Percentiles rank a stretch among this genome's conserved stretches.
These are phyloP conservation scores for Bidens hawaiensis DNA, from an alignment of 140 eudicot genomes.

Conservation along the genomic window DNA sequence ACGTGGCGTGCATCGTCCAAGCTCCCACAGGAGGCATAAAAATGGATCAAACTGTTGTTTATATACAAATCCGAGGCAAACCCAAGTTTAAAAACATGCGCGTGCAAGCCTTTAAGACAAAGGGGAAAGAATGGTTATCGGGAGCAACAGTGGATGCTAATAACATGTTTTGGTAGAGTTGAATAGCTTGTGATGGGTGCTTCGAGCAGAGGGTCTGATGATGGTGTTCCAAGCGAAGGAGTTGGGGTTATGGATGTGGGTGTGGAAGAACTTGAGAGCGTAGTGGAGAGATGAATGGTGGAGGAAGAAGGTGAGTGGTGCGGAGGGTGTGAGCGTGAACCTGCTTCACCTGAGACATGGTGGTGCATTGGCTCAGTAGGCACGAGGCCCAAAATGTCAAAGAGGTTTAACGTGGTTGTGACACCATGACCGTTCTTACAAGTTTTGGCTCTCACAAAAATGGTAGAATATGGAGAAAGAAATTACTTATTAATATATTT, in stretches of 20 bases:
- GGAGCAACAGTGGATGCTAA: slow-evolving; percentile 34
- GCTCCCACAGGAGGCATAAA: slow-evolving; percentile 69
- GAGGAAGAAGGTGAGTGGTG: slow-evolving; percentile 45
- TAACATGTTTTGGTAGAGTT: slow-evolving; percentile 41
- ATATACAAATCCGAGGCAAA: slow-evolving; percentile 53
- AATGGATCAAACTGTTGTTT: slow-evolving; percentile 72
- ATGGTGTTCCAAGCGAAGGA: slow-evolving; percentile 73
- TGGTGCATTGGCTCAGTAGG: slow-evolving; percentile 45
- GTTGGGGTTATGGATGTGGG: slow-evolving; percentile 41
- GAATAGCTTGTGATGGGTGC: slow-evolving; percentile 36
- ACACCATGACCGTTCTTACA: too few relatives aligned
- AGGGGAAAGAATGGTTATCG: slow-evolving; percentile 77
- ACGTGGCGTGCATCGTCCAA: slow-evolving; percentile 47
- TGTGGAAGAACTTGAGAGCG: slow-evolving; percentile 40
- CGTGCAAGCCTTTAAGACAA: slow-evolving; percentile 74
- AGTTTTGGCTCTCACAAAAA: too few relatives aligned
- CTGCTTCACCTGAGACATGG: slow-evolving; percentile 64
- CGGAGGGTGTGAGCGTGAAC: slow-evolving; percentile 80
- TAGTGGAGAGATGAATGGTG: slow-evolving; percentile 49
- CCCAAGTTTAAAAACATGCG: slow-evolving; percentile 59
- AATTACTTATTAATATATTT: too few relatives aligned
- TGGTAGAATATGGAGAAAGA: too few relatives aligned
- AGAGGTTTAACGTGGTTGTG: too few relatives aligned
- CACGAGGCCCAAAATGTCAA: too few relatives aligned
- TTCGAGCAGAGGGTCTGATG: slow-evolving; percentile 62